phyloP scores from a whole-genome alignment of 176 grass and related monocot species.

The Rhynchospora breviuscula region DNA sequence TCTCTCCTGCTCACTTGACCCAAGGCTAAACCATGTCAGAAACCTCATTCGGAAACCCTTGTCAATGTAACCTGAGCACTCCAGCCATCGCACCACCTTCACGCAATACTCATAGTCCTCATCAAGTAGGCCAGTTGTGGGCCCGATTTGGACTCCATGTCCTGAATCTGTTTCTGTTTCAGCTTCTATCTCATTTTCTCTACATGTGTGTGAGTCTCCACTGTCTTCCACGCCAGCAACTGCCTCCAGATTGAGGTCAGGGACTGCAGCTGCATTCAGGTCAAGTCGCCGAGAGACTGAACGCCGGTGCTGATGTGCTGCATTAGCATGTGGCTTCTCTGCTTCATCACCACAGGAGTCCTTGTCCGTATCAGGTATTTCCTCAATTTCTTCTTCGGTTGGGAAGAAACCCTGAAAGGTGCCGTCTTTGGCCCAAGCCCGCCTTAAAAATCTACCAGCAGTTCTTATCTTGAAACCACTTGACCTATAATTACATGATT shows the following conservation, averaged over 20 bases:
- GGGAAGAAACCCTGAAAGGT: conserved; percentile 43
- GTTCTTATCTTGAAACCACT: conserved; percentile 76
- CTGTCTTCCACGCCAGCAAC: conserved; percentile 63
- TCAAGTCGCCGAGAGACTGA: conserved; percentile 67
- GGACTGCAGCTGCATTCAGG: conserved; percentile 61
- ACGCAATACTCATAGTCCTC: conserved; percentile 82
- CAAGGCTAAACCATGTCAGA: conserved; percentile 83
- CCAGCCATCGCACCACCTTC: conserved; percentile 66
- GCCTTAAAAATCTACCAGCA: conserved; percentile 58
- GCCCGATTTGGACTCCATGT: neutral
- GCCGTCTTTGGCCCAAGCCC: conserved; percentile 59
- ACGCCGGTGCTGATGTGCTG: conserved; percentile 22
- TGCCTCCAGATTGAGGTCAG: conserved; percentile 70
- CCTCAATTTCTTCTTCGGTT: conserved; percentile 5
- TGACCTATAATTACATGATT: conserved; percentile 30
- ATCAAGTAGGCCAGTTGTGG: conserved; percentile 35
- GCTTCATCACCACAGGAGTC: conserved; percentile 57
- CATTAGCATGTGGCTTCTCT: conserved; percentile 36
- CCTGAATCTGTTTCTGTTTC: conserved; percentile 22
- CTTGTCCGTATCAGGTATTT: conserved; percentile 40
- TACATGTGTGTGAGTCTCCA: conserved; percentile 72
- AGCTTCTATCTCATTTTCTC: conserved; percentile 23
- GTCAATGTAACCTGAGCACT: conserved; percentile 64
- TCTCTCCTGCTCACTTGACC: conserved; percentile 57
- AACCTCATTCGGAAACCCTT: conserved; percentile 82